Conservation (phyloP, 768 basidiomycete species). For the Symmetrospora coprosmae region DNA sequence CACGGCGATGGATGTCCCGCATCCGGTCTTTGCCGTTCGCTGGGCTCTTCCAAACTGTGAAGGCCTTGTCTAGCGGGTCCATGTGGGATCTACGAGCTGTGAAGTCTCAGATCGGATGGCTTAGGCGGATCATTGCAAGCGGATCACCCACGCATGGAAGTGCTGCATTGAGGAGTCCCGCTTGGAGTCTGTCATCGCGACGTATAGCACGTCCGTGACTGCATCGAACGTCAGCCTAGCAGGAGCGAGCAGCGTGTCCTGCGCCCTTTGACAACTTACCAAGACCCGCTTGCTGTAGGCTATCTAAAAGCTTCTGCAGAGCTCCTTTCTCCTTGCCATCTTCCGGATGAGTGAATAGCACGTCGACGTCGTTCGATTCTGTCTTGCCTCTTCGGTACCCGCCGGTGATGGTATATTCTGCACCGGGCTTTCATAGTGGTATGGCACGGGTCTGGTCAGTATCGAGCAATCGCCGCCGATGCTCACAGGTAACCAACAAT, state of each 20-base stretch:
- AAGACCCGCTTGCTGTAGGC: constrained; percentile 48
- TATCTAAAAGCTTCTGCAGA: constrained; percentile 48
- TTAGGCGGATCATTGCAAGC: constrained; percentile 9
- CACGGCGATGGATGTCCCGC: constrained; percentile 48
- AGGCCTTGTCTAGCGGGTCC: constrained; percentile 70
- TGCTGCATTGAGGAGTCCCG: constrained; percentile 7
- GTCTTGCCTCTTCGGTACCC: constrained; percentile 76
- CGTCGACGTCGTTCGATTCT: constrained; percentile 72
- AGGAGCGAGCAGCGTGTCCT: too few relatives aligned
- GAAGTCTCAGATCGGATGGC: constrained; percentile 26
- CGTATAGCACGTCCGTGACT: constrained; percentile 6
- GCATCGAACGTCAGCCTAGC: too few relatives aligned
- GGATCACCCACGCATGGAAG: constrained; percentile 9
- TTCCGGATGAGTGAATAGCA: constrained; percentile 64
- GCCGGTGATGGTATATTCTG: background rate
- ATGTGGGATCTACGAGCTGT: constrained; percentile 42
- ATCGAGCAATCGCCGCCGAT: background rate
- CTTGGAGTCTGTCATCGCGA: constrained; percentile 11
- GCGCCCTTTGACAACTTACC: too few relatives aligned
- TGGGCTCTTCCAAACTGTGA: constrained; percentile 64
- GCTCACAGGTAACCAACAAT: too few relatives aligned
- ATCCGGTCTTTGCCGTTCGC: constrained; percentile 22
- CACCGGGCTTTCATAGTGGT: background rate
- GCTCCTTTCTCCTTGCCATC: constrained; percentile 48
- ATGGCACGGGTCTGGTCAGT: background rate